Conservation (phyloP, 768 basidiomycete genomes). For the Phaeolepiota aurea region DNA sequence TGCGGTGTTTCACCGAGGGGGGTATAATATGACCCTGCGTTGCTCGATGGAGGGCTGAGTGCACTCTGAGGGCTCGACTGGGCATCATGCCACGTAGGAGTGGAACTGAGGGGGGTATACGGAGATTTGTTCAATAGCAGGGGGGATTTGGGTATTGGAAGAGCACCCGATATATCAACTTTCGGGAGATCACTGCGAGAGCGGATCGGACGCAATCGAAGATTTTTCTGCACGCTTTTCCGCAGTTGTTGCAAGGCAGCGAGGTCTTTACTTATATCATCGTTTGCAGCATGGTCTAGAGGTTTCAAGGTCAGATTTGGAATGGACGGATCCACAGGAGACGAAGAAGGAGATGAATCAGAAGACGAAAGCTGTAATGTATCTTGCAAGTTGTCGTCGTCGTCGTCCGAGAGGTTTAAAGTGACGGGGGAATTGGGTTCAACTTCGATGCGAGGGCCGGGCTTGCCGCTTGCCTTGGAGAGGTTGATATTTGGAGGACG, state of each 20-base stretch:
- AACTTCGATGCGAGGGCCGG: slow-evolving; percentile 23
- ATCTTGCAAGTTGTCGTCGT: slow-evolving; percentile 29
- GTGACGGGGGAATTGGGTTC: slow-evolving; percentile 24
- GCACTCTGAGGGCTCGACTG: slow-evolving; percentile 23
- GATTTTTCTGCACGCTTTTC: slow-evolving; percentile 65
- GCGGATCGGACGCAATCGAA: slow-evolving; percentile 70
- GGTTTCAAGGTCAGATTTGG: slow-evolving; percentile 21
- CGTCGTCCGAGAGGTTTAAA: slow-evolving; percentile 17
- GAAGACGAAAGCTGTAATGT: slow-evolving; percentile 31
- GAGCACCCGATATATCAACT: slow-evolving; percentile 21
- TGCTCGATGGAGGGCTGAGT: slow-evolving; percentile 37
- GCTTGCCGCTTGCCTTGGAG: slow-evolving; percentile 22
- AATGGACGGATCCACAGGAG: slow-evolving; percentile 17
- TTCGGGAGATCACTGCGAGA: slow-evolving; percentile 47
- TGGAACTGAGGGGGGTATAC: slow-evolving; percentile 8
- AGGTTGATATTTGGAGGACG: slow-evolving; percentile 48
- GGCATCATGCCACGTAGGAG: slow-evolving; percentile 12
- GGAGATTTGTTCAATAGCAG: slow-evolving; percentile 5
- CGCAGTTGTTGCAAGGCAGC: slow-evolving; percentile 62
- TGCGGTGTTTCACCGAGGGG: slow-evolving; percentile 28
- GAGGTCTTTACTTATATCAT: slow-evolving; percentile 63
- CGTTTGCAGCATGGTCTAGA: slow-evolving; percentile 29
- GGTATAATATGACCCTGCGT: slow-evolving; percentile 41
- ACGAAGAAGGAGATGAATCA: slow-evolving; percentile 22
- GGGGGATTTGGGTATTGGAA: slow-evolving; percentile 16